phyloP scores from a whole-genome alignment of 202 grass and related monocot species.

The Carex arenaria region DNA sequence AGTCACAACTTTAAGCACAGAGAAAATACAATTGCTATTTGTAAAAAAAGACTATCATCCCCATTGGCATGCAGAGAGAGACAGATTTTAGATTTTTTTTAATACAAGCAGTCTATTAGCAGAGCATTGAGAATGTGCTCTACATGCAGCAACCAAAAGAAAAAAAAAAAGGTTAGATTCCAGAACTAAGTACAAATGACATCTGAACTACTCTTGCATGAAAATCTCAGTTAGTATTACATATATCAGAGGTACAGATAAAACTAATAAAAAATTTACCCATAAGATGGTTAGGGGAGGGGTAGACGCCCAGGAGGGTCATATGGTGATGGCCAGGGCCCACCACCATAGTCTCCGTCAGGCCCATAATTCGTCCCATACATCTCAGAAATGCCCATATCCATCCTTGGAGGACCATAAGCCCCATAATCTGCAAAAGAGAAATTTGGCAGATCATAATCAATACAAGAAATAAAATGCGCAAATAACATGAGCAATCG shows the following conservation, averaged over 20 bases:
- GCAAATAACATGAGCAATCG: background rate
- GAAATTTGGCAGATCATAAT: background rate
- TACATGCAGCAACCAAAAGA: too few relatives aligned
- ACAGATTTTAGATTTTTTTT: background rate
- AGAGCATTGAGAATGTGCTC: background rate
- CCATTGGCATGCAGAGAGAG: background rate
- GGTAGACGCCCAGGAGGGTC: background rate
- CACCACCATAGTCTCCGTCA: background rate
- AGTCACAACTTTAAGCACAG: background rate
- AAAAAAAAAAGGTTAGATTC: background rate
- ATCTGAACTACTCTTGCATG: background rate
- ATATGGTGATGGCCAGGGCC: background rate
- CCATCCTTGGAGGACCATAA: background rate
- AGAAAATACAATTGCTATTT: background rate
- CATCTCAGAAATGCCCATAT: slow-evolving; percentile 3
- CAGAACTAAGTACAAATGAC: background rate
- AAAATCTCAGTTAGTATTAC: background rate
- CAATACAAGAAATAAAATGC: background rate
- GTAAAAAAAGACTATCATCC: background rate
- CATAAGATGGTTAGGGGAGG: background rate
- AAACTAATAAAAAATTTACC: background rate
- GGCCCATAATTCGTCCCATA: slow-evolving; percentile 5
- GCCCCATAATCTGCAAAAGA: background rate
- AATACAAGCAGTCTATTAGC: background rate
- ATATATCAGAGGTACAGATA: background rate